Evolutionary conservation across 768 basidiomycete genomes (phyloP).

Genomic region (Mycena latifolia): DNA sequence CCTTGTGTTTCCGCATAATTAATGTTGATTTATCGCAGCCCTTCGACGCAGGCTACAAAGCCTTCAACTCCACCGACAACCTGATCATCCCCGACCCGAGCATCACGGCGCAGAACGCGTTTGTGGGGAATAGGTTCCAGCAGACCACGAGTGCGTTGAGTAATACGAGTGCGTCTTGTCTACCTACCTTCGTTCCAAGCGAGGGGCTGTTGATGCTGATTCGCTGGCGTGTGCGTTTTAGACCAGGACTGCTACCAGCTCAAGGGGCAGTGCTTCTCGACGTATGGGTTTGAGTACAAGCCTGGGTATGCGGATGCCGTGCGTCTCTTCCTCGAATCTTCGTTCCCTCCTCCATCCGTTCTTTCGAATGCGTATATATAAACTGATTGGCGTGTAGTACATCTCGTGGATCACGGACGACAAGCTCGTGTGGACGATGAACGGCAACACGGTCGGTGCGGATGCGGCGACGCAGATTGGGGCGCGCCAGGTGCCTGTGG

Average conservation of each 20-base stretch:
- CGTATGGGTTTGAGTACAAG: slow-evolving; percentile 84
- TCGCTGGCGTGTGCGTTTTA: slow-evolving; percentile 3
- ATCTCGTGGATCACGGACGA: slow-evolving; percentile 87
- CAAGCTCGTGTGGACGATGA: slow-evolving; percentile 80
- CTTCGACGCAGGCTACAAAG: slow-evolving; percentile 79
- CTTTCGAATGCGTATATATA: slow-evolving; percentile 8
- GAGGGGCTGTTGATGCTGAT: slow-evolving; percentile 10
- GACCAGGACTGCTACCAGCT: slow-evolving; percentile 78
- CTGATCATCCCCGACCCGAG: slow-evolving; percentile 67
- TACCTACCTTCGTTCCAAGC: background rate
- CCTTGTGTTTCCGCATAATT: slow-evolving; percentile 5
- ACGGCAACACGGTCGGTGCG: slow-evolving; percentile 73
- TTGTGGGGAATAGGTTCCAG: slow-evolving; percentile 77
- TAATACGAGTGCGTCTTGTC: slow-evolving; percentile 55
- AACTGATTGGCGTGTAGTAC: slow-evolving; percentile 59
- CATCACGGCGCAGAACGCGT: slow-evolving; percentile 71
- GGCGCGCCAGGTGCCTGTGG: slow-evolving; percentile 77
- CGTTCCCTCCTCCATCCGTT: background rate
- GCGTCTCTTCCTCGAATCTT: slow-evolving; percentile 38
- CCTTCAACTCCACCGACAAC: slow-evolving; percentile 73
- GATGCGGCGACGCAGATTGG: slow-evolving; percentile 72
- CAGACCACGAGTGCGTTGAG: slow-evolving; percentile 85
- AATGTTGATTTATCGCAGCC: slow-evolving; percentile 59
- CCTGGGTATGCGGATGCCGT: slow-evolving; percentile 76
- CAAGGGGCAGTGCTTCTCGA: slow-evolving; percentile 68